Percentiles rank a stretch among this genome's conserved stretches.
phyloP scores from a whole-genome alignment of 2,329 filamentous ascomycete species.

The Cladosporium cucumerinum region DNA sequence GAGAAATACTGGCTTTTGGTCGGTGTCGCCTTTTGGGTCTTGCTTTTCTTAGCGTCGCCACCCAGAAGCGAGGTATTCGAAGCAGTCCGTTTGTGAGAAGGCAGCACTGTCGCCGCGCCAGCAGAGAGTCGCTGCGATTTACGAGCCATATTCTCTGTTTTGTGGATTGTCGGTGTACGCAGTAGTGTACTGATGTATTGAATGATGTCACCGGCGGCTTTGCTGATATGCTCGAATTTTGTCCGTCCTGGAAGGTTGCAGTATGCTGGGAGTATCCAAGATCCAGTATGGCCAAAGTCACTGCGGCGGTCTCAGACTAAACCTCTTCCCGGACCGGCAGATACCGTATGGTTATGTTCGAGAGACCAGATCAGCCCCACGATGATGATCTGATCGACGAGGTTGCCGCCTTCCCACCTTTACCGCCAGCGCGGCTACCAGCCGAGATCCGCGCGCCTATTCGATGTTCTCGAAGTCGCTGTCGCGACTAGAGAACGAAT shows the following conservation, averaged over 20 bases:
- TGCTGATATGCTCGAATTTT: not conserved
- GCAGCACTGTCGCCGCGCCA: constrained; percentile 2
- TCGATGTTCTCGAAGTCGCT: not conserved
- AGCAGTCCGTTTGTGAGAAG: constrained; percentile 28
- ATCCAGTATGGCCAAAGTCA: not conserved
- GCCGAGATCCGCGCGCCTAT: not conserved
- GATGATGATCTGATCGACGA: not conserved
- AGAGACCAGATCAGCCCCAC: constrained; percentile 2
- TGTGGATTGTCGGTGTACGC: not conserved
- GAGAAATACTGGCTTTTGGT: constrained; percentile 53
- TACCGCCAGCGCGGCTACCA: constrained; percentile 4
- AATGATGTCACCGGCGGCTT: not conserved
- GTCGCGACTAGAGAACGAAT: not conserved
- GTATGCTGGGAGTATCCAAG: not conserved
- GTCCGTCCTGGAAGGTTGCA: not conserved
- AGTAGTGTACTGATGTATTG: not conserved
- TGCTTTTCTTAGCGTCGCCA: constrained; percentile 24
- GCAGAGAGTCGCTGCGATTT: constrained; percentile 27
- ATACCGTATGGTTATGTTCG: not conserved
- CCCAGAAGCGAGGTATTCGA: constrained; percentile 20
- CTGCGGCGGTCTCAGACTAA: not conserved
- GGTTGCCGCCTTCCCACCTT: constrained; percentile 4
- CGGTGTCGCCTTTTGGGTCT: constrained; percentile 34
- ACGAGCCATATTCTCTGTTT: constrained; percentile 24
- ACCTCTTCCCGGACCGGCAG: not conserved